Base-by-base conservation (phyloP, 2,329 filamentous ascomycete species). In the Cryoendolithus antarcticus region DNA sequence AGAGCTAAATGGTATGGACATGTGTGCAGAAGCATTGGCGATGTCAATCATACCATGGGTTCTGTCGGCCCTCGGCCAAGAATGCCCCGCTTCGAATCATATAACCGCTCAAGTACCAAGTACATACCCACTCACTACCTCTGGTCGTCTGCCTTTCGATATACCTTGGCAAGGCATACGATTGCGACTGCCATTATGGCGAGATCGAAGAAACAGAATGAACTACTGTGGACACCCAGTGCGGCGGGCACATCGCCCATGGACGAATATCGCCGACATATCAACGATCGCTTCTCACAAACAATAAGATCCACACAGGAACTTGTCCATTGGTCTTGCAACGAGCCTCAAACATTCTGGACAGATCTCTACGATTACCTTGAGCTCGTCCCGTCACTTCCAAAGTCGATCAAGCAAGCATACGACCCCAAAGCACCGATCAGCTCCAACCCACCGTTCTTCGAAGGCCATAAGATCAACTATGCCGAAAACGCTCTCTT, bases 261-360 rank as follows among this genome's bases (percentile, higher is more conserved):
- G 48, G 53, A 55, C 42, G 35, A 41, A 3, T 59, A 59, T 33
- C 44, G 56, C 19, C 40, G 38, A 6, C 54, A 59, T 35, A 46
- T 59, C 43, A 59, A 59, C 41, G 19, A 47, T n/a, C 34, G 41
- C 10, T 58, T 43, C 38, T 31, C 37, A 6, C 41, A 44, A 32
- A 42, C 50, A 21, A 46, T 59, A 24, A 35, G 39, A 13, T 50
- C 45, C 15, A 49, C 61, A 2, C 53, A 58, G 30, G 58, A 64
- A 3, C 53, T 66, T 11, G 60, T 65, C 15, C 49, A 45, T 44
- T 66, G 63, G 63, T 60, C 55, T 19, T 56, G 63, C 4, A 43
- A 52, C 1, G 50, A 58, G n/a, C 53, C 60, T 4, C 62, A 66
- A 35, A 53, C 61, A 8, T 66, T 66, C 43, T 66, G 63, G 63